Percentiles rank a stretch among this genome's conserved stretches.
Evolutionary conservation across 2,329 filamentous ascomycete genomes (phyloP).

Genomic region (Botrytis deweyae): DNA sequence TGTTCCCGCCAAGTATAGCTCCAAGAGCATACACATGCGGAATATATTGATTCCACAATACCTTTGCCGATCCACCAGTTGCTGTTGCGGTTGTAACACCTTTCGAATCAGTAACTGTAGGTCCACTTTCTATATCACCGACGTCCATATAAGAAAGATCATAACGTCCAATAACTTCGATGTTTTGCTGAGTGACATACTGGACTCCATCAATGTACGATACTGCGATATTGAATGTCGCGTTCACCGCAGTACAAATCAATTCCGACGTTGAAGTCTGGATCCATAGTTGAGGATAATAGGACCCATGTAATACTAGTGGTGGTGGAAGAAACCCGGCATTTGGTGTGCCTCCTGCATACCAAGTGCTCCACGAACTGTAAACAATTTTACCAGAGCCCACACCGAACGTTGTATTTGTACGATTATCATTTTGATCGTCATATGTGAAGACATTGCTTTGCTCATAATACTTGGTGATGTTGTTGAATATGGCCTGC

Average conservation of each 20-base stretch:
- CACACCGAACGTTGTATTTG: background rate
- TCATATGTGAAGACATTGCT: background rate
- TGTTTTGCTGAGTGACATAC: background rate
- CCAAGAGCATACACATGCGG: background rate
- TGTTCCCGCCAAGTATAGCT: slow-evolving; percentile 2
- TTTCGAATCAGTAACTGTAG: background rate
- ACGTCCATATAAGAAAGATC: background rate
- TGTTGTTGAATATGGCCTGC: slow-evolving; percentile 15
- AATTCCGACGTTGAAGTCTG: slow-evolving; percentile 23
- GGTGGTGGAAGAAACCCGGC: background rate
- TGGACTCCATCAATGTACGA: slow-evolving; percentile 18
- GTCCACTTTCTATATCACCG: background rate
- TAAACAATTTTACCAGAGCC: background rate
- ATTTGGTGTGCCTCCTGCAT: slow-evolving; percentile 4
- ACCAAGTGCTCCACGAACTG: background rate
- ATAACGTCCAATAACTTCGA: background rate
- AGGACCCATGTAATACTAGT: background rate
- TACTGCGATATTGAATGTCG: slow-evolving; percentile 26
- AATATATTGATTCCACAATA: slow-evolving; percentile 8
- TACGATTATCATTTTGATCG: background rate
- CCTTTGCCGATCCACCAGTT: background rate
- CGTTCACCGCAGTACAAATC: slow-evolving; percentile 25
- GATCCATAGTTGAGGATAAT: slow-evolving; percentile 22
- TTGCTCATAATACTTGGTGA: background rate
- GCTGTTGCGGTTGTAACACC: background rate